Conservation (phyloP, 23 red algal species). For the Gracilaria vermiculophylla region DNA sequence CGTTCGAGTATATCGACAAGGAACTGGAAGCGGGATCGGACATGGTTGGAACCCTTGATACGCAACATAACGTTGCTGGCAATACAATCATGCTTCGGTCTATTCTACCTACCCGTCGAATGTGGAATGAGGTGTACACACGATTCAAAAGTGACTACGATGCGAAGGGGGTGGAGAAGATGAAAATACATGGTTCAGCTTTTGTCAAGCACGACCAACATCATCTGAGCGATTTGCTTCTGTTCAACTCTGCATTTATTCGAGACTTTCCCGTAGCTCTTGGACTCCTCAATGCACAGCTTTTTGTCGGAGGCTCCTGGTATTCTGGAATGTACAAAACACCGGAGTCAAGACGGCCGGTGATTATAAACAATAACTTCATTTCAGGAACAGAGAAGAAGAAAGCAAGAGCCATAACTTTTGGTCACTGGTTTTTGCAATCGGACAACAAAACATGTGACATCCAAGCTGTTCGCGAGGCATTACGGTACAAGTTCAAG, state of each 20-base stretch:
- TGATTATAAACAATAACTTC: conserved; percentile 84
- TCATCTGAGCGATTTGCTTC: conserved; percentile 41
- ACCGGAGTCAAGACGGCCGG: conserved; percentile 30
- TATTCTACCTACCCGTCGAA: conserved; percentile 20
- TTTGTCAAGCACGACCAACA: conserved; percentile 73
- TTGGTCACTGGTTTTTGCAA: conserved; percentile 77
- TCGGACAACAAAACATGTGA: conserved; percentile 38
- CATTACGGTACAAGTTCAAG: conserved; percentile 28
- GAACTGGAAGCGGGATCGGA: conserved; percentile 45
- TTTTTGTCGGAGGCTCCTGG: conserved; percentile 71
- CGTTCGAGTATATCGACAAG: conserved; percentile 39
- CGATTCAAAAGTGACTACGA: conserved; percentile 51
- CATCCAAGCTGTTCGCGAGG: background rate
- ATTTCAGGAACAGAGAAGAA: conserved; percentile 66
- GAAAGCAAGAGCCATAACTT: conserved; percentile 10
- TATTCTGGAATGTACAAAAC: conserved; percentile 59
- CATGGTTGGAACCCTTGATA: conserved; percentile 75
- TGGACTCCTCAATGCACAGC: conserved; percentile 38
- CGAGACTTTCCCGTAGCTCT: conserved; percentile 55
- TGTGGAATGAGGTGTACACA: conserved; percentile 62
- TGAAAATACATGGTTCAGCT: background rate
- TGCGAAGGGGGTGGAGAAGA: conserved; percentile 6
- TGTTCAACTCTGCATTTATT: conserved; percentile 28
- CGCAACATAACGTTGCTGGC: conserved; percentile 63
- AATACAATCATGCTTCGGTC: conserved; percentile 56